Conservation (phyloP, 768 basidiomycete species). For the Cyclocybe aegerita region DNA sequence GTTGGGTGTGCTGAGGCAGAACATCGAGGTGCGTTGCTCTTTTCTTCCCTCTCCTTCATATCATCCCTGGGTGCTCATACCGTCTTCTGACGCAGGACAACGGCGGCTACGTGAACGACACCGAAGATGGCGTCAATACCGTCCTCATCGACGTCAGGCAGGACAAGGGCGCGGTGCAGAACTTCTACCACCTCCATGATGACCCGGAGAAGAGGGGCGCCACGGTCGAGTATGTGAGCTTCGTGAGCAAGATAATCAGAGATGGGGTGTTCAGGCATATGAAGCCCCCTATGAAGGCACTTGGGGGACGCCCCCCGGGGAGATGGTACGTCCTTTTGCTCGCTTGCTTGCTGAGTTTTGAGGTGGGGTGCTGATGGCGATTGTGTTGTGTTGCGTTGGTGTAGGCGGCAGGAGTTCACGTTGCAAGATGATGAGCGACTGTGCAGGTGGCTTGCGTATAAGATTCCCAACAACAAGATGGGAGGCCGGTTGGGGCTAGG, state of each 20-base stretch:
- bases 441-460: conserved; percentile 33
- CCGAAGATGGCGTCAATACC: conserved; percentile 18
- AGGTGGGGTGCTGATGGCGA: background rate
- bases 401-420: conserved; percentile 31
- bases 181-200: conserved; percentile 14
- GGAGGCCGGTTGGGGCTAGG: conserved; percentile 40
- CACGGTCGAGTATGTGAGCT: conserved; percentile 25
- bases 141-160: conserved; percentile 18
- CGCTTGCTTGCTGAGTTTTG: background rate
- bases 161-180: conserved; percentile 7
- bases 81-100: conserved; percentile 16
- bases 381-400: background rate
- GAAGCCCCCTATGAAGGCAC: conserved; percentile 16
- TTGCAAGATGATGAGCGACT: conserved; percentile 37
- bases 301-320: conserved; percentile 25
- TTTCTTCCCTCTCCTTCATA: background rate
- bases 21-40: conserved; percentile 33
- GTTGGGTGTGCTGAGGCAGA: conserved; percentile 17
- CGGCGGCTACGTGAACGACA: conserved; percentile 25
- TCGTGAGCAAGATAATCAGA: conserved; percentile 25
- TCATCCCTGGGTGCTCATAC: background rate
- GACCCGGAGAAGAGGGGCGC: conserved; percentile 14
- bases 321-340: conserved; percentile 5
- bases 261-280: conserved; percentile 17
- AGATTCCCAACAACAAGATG: conserved; percentile 28